A percentile compares a stretch with the other conserved stretches of the same genome.
These are phyloP conservation scores for Agrostemma githago DNA, from an alignment of 148 eudicot genomes.

Conservation along the genomic window DNA sequence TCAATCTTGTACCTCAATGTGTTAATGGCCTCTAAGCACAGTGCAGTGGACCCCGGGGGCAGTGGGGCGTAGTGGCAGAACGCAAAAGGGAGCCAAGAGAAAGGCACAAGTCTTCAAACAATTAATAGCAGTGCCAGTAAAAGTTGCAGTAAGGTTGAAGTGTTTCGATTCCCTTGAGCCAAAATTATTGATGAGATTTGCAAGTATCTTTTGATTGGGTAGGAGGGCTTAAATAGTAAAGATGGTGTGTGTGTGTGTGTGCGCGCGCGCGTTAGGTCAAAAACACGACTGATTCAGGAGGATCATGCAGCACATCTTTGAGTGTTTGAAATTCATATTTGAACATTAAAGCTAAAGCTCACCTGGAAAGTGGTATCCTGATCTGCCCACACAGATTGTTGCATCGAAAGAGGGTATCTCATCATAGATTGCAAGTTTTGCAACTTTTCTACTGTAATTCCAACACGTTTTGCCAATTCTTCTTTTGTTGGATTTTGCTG, in stretches of 20 bases:
- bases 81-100: neutral
- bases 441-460: slow-evolving; percentile 70
- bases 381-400: slow-evolving; percentile 66
- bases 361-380: slow-evolving; percentile 81
- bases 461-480: slow-evolving; percentile 63
- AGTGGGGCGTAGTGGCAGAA: neutral
- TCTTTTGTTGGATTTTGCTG: slow-evolving; percentile 54
- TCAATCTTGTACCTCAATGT: neutral
- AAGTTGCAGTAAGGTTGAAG: neutral
- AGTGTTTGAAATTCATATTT: neutral
- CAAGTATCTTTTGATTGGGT: neutral
- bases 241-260: neutral
- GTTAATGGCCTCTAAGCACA: neutral
- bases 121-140: neutral
- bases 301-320: neutral
- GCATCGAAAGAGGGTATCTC: slow-evolving; percentile 68
- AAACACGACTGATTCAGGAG: neutral
- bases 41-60: neutral
- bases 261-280: neutral
- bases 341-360: neutral
- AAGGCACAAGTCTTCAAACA: neutral
- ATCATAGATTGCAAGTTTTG: slow-evolving; percentile 42
- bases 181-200: neutral
- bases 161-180: neutral
- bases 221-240: neutral